Evolutionary conservation across 352 stramenopile genomes (phyloP), one percentile per base, ranked within the genome.

Genomic region (Globisporangium cylindrosporum): DNA sequence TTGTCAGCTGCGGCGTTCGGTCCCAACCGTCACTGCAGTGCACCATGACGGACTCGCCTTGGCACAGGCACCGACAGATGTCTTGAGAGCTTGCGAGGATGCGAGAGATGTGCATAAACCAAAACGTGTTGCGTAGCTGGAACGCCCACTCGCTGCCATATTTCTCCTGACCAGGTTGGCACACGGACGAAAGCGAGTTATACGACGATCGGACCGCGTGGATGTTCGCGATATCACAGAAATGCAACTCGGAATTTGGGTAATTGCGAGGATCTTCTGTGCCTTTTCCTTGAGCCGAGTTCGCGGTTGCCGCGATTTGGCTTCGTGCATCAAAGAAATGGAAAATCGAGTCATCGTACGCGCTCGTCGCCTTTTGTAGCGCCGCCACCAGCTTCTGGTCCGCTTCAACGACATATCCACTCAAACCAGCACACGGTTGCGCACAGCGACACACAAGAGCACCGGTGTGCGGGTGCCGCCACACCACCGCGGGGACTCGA

Each of bases 11-110:
- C 5, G 96, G 92, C 6, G 98, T 99, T 18, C 98, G 89, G 81
- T 99, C 98, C 98, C 98, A 99, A 10, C 98, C 98, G 71, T 99
- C 97, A 70, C 92, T 99, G 75, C 98, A 99, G 76, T 99, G 98
- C 55, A 99, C 86, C 75, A 99, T 93, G 8, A 99, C 93, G 1
- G 97, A 97, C 36, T 98, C 86, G 32, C 92, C 84, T 69, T 98
- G 92, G 60, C 92, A 94, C 32, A 99, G 78, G 73, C 93, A 96
- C 56, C 95, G 94, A 34, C 97, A 98, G 12, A 98, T 96, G 41
- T 94, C 86, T 76, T 98, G 97, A 20, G 96, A 88, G 1, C 96
- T 95, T 18, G 87, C 87, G 24, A 99, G 81, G 60, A 99, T 98
- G 7, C 84, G 84, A n/a, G 97, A 97, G 46, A 99, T 87, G 70